Evolutionary conservation across 2,329 filamentous ascomycete species (phyloP), one percentile per base, ranked within the genome.

Genomic region (Bipolaris cookei): DNA sequence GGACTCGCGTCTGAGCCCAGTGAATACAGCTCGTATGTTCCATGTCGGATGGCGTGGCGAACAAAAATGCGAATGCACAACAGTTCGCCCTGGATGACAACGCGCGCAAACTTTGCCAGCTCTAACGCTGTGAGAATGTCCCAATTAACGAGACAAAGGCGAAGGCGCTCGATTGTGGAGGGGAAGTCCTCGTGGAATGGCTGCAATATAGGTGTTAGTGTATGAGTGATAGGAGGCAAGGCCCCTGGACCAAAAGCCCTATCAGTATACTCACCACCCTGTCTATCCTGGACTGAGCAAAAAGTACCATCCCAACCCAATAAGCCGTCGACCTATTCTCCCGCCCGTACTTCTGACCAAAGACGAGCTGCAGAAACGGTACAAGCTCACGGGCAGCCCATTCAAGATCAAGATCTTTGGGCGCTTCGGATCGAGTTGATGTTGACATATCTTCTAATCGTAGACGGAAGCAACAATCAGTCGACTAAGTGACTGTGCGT

Each of bases 111-210:
- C 39, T 56, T 30, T 0, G 14, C 34, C 11, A 39, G 11, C 11
- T 63, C 61, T 4, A 20, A 21, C 3, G 34, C 11, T 6, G 52
- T 56, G 3, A 63, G 37, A 1, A 54, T 20, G 1, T 35, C 18
- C 1, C 52, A 39, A 13, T 55, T 59, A 16, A 61, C 28, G 1
- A 63, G 50, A 7, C 48, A 35, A 0, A 63, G 44, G 6, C 61
- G 61, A 2, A 61, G 30, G 14, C 52, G 39, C 18, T 63, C 61
- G 8, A 63, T 50, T 1, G 55, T 61, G 1, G 51, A 53, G 0
- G 51, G 49, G 7, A 63, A 63, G 39, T 63, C 52, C 14, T 59
- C 46, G 39, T 54, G 47, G 5, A 59, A 43, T 3, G 47, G 39
- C 60, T 59, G 10, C 13, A 6, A 10, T 41, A 16, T n/a, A 41